phyloP scores from a whole-genome alignment of 371 early-diverging fungal species.

The Mucor mucedo region DNA sequence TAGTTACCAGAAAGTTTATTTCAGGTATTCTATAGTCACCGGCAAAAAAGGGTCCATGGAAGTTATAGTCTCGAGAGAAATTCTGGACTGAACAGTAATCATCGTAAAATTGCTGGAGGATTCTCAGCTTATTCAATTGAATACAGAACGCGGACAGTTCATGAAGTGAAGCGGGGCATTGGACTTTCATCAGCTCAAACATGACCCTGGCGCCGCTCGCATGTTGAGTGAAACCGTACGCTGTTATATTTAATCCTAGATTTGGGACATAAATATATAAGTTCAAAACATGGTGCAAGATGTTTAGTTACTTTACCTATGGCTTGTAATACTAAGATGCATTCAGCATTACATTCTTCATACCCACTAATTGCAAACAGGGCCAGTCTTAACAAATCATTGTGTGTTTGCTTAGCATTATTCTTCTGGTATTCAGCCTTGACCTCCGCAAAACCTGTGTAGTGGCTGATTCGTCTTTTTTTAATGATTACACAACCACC shows the following conservation, averaged over 20 bases:
- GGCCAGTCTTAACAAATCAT: conserved; percentile 22
- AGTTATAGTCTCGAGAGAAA: no score
- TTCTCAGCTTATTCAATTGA: conserved; percentile 18
- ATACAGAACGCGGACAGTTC: conserved; percentile 17
- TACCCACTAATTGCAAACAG: conserved; percentile 21
- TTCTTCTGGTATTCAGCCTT: conserved; percentile 25
- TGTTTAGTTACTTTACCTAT: conserved; percentile 25
- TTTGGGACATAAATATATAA: conserved; percentile 16
- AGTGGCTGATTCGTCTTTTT: conserved; percentile 19
- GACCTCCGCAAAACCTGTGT: conserved; percentile 24
- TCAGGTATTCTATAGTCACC: no score
- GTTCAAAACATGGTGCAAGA: conserved; percentile 14
- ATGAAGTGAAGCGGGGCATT: conserved; percentile 15
- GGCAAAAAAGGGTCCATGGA: no score
- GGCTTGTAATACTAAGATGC: conserved; percentile 21
- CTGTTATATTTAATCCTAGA: conserved; percentile 23
- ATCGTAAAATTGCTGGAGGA: conserved; percentile 20
- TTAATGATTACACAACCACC: conserved; percentile 19
- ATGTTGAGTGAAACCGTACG: conserved; percentile 23
- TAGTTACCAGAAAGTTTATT: no score
- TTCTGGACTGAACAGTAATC: conserved; percentile 9
- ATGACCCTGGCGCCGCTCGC: conserved; percentile 18
- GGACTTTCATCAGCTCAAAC: conserved; percentile 27
- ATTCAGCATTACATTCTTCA: conserved; percentile 19
- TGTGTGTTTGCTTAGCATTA: conserved; percentile 19